Base-by-base conservation (phyloP, 1,284 basidiomycete genomes). In the Moesziomyces globuligerus region DNA sequence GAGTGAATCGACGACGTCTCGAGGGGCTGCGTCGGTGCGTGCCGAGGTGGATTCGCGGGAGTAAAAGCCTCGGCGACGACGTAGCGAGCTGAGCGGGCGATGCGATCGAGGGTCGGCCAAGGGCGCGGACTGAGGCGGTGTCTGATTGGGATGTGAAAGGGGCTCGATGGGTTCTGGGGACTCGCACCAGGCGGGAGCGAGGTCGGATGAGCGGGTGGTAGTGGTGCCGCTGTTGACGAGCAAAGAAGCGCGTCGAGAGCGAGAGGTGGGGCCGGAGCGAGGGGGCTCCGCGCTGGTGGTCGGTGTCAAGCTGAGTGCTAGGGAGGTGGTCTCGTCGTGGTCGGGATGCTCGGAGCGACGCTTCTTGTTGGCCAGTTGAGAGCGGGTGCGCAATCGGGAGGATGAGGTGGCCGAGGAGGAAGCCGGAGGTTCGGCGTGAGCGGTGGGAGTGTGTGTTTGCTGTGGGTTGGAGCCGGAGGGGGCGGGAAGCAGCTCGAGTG, bases 181-280 rank as follows among this genome's bases (percentile, higher is more conserved):
- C 24, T 40, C 48, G 17, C 56, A 43, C 13, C 48, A 32, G 15
- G 44, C 20, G n/a, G n/a, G 15, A 24, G 23, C 32, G 1, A 24
- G 1, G 13, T 42, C 51, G 11, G 48, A n/a, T 2, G 51, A 26
- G 2, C 41, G 56, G 6, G 37, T 29, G 15, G 34, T 28, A 18
- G 55, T 50, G 5, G 56, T 66, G 26, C 62, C 59, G 40, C 62
- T 66, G 51, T 66, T 66, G 55, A 66, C 40, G 9, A 66, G 56
- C 26, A 66, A 24, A 10, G 62, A 66, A 3, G 62, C 48, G 24
- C 56, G 55, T 26, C 56, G 55, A 13, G 41, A 28, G 39, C 18
- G 40, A 5, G 38, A 34, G 18, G 24, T 11, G 11, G 40, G 17
- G 17, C 17, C n/a, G 15, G 26, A 15, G 11, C n/a, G 3, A 18